Conservation (phyloP, 2,329 filamentous ascomycete genomes). For the Fusarium euwallaceae region DNA sequence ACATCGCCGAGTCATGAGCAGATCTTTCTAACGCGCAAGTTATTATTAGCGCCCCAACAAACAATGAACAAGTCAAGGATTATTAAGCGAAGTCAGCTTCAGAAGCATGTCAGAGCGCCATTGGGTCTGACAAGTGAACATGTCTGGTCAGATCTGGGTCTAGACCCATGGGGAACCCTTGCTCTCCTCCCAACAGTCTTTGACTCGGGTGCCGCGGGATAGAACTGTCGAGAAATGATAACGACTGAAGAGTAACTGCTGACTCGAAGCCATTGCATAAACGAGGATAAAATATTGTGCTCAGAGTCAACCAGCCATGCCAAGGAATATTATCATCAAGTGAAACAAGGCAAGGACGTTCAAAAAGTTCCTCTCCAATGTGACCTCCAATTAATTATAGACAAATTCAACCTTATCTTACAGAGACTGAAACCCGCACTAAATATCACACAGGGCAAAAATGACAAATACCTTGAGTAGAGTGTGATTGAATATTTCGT, state of each 20-base stretch:
- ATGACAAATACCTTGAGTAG: neutral
- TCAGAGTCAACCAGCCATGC: neutral
- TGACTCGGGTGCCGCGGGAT: neutral
- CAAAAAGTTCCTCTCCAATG: neutral
- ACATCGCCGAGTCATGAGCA: neutral
- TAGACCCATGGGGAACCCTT: neutral
- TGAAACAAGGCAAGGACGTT: neutral
- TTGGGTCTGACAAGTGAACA: neutral
- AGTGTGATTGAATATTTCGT: neutral
- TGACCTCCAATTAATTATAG: neutral
- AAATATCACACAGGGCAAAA: neutral
- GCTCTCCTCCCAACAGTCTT: neutral
- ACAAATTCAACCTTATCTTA: neutral
- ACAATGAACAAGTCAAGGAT: neutral
- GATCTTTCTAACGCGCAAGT: neutral
- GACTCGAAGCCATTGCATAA: too few relatives aligned
- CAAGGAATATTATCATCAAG: neutral
- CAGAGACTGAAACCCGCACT: neutral
- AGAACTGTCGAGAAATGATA: neutral
- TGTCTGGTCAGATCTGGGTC: slow-evolving; percentile 3
- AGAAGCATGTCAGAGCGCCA: neutral
- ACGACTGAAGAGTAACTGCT: neutral
- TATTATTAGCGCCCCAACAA: neutral
- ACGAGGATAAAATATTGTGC: neutral
- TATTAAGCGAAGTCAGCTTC: neutral